A percentile compares a stretch with the other conserved stretches of the same genome.
Conservation (phyloP, 176 grass and related monocot genomes). For the Carex scoparia region DNA sequence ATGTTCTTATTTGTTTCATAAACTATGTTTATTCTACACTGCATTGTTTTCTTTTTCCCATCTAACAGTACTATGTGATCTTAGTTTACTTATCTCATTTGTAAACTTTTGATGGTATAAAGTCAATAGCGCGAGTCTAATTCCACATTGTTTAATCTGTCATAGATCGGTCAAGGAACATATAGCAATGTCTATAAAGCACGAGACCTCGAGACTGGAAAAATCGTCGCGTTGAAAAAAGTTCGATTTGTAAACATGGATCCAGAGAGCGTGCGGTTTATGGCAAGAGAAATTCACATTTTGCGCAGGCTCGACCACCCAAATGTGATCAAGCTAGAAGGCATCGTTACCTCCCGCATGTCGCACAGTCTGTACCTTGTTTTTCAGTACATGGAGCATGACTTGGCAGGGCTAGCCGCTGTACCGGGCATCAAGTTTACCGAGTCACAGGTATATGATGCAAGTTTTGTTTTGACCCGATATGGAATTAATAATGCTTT, state of each 20-base stretch:
- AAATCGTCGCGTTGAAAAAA: slow-evolving; percentile 48
- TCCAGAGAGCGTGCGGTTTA: slow-evolving; percentile 51
- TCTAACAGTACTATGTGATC: not conserved
- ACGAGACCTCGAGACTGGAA: slow-evolving; percentile 41
- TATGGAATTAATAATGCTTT: not conserved
- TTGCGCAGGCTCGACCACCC: slow-evolving; percentile 45
- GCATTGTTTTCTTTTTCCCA: not conserved
- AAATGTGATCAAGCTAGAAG: slow-evolving; percentile 53
- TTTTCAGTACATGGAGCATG: slow-evolving; percentile 52
- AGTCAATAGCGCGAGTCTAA: not conserved
- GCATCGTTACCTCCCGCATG: slow-evolving; percentile 40
- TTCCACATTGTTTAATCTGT: slow-evolving; percentile 11
- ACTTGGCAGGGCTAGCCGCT: slow-evolving; percentile 39
- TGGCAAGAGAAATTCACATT: slow-evolving; percentile 51
- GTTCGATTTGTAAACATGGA: slow-evolving; percentile 54
- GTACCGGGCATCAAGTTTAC: slow-evolving; percentile 40
- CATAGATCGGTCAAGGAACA: slow-evolving; percentile 56
- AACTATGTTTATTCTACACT: not conserved
- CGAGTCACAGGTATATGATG: slow-evolving; percentile 34
- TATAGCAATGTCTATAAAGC: slow-evolving; percentile 56
- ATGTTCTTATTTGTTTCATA: not conserved
- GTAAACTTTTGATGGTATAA: not conserved
- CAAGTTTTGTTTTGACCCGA: not conserved
- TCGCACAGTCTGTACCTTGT: slow-evolving; percentile 48
- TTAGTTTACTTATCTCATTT: not conserved